Evolutionary conservation across 768 basidiomycete genomes (phyloP).

Genomic region (Boletus pseudopeckii): DNA sequence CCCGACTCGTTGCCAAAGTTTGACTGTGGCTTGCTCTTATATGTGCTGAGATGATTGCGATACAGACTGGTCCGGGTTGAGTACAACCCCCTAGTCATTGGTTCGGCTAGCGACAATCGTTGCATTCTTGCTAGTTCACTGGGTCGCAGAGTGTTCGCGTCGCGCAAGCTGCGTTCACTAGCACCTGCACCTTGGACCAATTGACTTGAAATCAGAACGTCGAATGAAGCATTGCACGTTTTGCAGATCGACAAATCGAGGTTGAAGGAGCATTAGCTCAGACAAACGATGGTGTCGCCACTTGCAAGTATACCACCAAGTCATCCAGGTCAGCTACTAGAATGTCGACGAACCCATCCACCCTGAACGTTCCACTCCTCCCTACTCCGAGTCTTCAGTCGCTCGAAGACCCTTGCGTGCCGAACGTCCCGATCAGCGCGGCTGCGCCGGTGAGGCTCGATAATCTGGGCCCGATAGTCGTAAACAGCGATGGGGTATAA

Average conservation of each 20-base stretch:
- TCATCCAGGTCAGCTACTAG: background rate
- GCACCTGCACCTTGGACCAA: background rate
- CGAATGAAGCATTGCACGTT: no score
- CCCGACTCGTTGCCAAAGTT: background rate
- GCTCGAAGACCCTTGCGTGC: slow-evolving; percentile 4
- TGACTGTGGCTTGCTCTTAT: slow-evolving; percentile 8
- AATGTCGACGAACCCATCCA: slow-evolving; percentile 9
- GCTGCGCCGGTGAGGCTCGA: slow-evolving; percentile 47
- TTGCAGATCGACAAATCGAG: background rate
- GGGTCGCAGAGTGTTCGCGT: background rate
- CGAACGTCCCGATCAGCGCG: slow-evolving; percentile 13
- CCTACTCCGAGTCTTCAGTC: slow-evolving; percentile 5
- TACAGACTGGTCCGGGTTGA: slow-evolving; percentile 4
- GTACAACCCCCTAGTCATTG: background rate
- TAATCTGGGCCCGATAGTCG: slow-evolving; percentile 62
- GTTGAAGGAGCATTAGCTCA: background rate
- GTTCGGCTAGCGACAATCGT: no score
- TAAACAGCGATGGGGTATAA: slow-evolving; percentile 62
- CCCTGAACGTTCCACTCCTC: slow-evolving; percentile 5
- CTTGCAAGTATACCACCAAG: background rate
- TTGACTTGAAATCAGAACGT: no score
- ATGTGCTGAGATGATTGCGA: slow-evolving; percentile 12
- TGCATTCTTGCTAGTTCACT: background rate
- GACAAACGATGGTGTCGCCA: background rate
- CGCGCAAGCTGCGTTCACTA: background rate